Percentiles rank a stretch among this genome's conserved stretches.
These are phyloP conservation scores for Biscogniauxia marginata DNA, from an alignment of 2,329 filamentous ascomycete species.

Conservation along the genomic window DNA sequence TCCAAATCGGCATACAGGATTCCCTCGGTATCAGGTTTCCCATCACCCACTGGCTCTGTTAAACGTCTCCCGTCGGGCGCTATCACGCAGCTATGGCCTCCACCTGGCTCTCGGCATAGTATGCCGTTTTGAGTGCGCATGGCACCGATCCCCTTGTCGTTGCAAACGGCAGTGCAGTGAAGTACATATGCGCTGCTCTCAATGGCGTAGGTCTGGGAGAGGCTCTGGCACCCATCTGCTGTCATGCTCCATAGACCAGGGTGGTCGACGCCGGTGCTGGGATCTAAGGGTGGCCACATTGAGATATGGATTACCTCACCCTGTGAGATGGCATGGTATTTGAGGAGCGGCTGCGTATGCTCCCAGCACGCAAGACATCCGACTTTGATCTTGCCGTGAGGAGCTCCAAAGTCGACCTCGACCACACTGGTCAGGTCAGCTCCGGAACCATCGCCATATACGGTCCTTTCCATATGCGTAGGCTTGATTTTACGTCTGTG, in stretches of 20 bases:
- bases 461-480: constrained; percentile 51
- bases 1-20: constrained; percentile 50
- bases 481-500: constrained; percentile 51
- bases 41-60: constrained; percentile 34
- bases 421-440: constrained; percentile 40
- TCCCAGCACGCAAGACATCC: constrained; percentile 51
- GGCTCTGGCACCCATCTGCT: constrained; percentile 37
- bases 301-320: constrained; percentile 47
- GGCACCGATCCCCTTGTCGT: constrained; percentile 40
- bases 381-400: constrained; percentile 33
- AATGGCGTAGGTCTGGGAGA: constrained; percentile 55
- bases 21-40: constrained; percentile 39
- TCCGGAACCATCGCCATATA: constrained; percentile 47
- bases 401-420: constrained; percentile 36
- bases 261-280: constrained; percentile 15
- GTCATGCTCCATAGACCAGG: constrained; percentile 33
- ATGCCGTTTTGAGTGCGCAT: constrained; percentile 42
- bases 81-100: constrained; percentile 46
- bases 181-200: constrained; percentile 56
- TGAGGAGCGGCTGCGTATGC: constrained; percentile 49
- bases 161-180: constrained; percentile 48
- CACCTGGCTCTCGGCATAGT: constrained; percentile 39
- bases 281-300: constrained; percentile 42
- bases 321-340: constrained; percentile 44
- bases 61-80: constrained; percentile 50